These are phyloP conservation scores for Tolypocladium inflatum DNA, from an alignment of 2,329 filamentous ascomycete species.

Conservation along the genomic window DNA sequence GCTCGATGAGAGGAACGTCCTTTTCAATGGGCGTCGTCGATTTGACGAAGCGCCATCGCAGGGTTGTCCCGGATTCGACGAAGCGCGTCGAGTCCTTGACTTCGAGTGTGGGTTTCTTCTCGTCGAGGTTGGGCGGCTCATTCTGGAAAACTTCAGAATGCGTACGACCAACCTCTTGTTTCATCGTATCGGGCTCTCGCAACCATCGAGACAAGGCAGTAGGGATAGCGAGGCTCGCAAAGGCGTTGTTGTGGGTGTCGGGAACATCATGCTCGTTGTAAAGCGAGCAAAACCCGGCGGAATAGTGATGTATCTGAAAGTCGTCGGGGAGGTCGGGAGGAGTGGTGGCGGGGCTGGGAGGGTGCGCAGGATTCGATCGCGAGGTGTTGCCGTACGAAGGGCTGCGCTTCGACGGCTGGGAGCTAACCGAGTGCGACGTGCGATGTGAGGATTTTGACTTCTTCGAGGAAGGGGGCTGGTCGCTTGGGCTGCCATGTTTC, in stretches of 20 bases:
- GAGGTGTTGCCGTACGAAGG: constrained; percentile 59
- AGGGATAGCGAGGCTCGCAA: constrained; percentile 65
- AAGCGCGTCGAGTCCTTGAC: constrained; percentile 38
- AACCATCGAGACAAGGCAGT: constrained; percentile 72
- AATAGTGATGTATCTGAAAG: constrained; percentile 59
- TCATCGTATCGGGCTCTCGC: constrained; percentile 59
- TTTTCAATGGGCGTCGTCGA: constrained; percentile 43
- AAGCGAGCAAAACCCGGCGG: constrained; percentile 63
- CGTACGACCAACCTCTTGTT: constrained; percentile 56
- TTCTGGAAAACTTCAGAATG: constrained; percentile 59
- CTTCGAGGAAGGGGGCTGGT: constrained; percentile 54
- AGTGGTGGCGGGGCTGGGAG: constrained; percentile 68
- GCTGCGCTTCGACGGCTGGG: constrained; percentile 55
- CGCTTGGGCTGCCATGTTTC: constrained; percentile 36
- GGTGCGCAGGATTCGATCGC: constrained; percentile 47
- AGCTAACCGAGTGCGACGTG: constrained; percentile 64
- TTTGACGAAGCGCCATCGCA: constrained; percentile 62
- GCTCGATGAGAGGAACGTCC: constrained; percentile 52
- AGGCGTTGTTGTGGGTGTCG: constrained; percentile 63
- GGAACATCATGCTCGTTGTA: constrained; percentile 55
- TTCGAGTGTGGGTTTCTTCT: constrained; percentile 31
- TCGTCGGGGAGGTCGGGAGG: constrained; percentile 57
- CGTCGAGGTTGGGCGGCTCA: constrained; percentile 32
- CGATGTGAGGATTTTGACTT: constrained; percentile 77
- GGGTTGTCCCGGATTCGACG: constrained; percentile 23